Conservation (phyloP, 306 rosid genomes). For the Trifolium repens region DNA sequence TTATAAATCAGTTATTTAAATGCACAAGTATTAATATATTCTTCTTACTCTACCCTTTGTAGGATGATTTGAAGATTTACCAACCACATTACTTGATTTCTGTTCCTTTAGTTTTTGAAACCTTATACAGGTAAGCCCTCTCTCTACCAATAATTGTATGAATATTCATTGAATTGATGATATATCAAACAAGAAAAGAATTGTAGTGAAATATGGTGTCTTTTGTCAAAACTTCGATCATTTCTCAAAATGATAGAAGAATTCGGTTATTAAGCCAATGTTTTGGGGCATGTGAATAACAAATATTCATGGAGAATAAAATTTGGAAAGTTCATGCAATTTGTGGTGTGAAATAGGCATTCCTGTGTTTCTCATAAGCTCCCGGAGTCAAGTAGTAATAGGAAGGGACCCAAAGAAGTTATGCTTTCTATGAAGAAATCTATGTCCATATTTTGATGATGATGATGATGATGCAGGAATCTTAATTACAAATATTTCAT, state of each 20-base stretch:
- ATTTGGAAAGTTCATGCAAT: not conserved
- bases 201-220: not conserved
- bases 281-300: constrained; percentile 20
- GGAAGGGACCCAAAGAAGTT: not conserved
- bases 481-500: constrained; percentile 2
- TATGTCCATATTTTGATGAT: constrained; percentile 20
- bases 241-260: not conserved
- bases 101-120: constrained; percentile 92
- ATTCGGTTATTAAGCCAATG: constrained; percentile 6
- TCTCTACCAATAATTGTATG: constrained; percentile 5
- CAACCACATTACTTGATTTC: constrained; percentile 84
- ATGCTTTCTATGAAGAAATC: constrained; percentile 9
- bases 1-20: constrained; percentile 13
- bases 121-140: constrained; percentile 77
- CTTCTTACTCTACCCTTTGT: constrained; percentile 19
- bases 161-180: constrained; percentile 33
- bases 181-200: not conserved
- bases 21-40: constrained; percentile 9
- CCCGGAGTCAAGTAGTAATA: not conserved
- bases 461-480: not conserved
- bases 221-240: not conserved
- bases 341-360: not conserved
- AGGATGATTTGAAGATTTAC: constrained; percentile 75
- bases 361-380: not conserved
- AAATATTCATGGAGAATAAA: not conserved